Evolutionary conservation across 1,284 basidiomycete species (phyloP).

Genomic region (Earliella scabrosa): DNA sequence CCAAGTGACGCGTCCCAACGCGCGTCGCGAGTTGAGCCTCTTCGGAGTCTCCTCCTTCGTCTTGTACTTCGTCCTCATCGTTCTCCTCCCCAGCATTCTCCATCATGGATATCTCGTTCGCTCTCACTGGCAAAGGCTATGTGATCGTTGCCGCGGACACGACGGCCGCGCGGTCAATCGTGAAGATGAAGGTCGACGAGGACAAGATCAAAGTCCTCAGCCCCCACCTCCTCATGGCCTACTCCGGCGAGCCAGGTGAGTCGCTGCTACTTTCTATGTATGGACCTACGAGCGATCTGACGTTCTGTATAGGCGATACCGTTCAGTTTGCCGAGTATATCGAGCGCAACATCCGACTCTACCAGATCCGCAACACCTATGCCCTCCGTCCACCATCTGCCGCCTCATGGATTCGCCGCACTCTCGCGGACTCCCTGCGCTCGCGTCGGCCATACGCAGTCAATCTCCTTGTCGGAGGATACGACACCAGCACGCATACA

Average conservation of each 20-base stretch:
- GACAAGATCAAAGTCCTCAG: conserved; percentile 96
- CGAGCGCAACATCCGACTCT: conserved; percentile 94
- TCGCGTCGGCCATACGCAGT: conserved; percentile 90
- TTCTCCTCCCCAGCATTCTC: neutral
- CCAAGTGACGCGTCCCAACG: conserved; percentile 18
- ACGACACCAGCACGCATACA: conserved; percentile 69
- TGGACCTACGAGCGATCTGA: neutral
- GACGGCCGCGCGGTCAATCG: conserved; percentile 87
- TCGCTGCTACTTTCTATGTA: conserved; percentile 4
- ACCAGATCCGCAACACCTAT: conserved; percentile 94
- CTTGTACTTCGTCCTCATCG: neutral
- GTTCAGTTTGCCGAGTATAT: conserved; percentile 97
- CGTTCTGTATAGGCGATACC: conserved; percentile 77
- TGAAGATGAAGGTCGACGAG: conserved; percentile 97
- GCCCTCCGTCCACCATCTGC: conserved; percentile 90
- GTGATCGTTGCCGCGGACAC: conserved; percentile 92
- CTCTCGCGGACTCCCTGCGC: conserved; percentile 89
- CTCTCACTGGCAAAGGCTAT: conserved; percentile 86
- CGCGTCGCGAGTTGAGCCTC: conserved; percentile 15
- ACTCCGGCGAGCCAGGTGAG: conserved; percentile 90
- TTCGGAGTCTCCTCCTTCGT: too few species aligned
- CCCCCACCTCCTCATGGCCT: conserved; percentile 94
- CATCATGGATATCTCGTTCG: conserved; percentile 79
- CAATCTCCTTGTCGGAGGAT: conserved; percentile 93
- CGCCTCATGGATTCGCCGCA: conserved; percentile 92